Evolutionary conservation across 2,329 filamentous ascomycete species (phyloP), one percentile per base, ranked within the genome.

Genomic region (Clonostachys byssicola): DNA sequence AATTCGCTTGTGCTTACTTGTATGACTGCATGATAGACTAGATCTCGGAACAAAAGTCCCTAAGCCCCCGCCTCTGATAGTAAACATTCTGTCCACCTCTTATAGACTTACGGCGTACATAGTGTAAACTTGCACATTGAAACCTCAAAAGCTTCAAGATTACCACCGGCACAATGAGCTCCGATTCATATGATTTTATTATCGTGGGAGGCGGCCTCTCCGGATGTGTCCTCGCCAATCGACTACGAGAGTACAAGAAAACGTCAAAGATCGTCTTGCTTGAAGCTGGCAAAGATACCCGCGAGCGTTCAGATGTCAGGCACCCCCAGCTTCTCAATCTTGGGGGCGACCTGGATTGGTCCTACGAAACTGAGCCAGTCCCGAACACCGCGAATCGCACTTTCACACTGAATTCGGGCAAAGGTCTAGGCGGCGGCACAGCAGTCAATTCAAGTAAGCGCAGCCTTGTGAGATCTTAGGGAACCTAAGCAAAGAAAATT

Each of bases 401-500:
- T 5, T 48, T 64, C 40, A 48, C 49, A 6, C 50, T 61, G 18
- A 58, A 60, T 33, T 53, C 62, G 7, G 67, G 64, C 4, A 74
- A 71, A 45, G 66, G 62, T 3, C 58, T 76, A 5, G 65, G 68
- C 1, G 72, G 72, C 0, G 62, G 67, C 5, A 62, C 64, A 2
- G 60, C 62, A 4, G 68, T 70, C 38, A 74, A 76, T 48, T 67
- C 60, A 16, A 62, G 64, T 51, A 52, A 14, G 23, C 23, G 30
- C 20, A n/a, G 6, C 33, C 6, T 44, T 35, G 9, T 30, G 23
- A 30, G 23, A 30, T 30, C 23, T 4, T 10, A 30, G 8, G 23
- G 23, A 30, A 30, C n/a, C n/a, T n/a, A n/a, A 30, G 23, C 23
- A 10, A 30, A 30, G 23, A 10, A 17, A 14, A 17, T 20, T 20